Evolutionary conservation across 78 protist genomes (phyloP).

Genomic region (Monocercomonoides exilis): DNA sequence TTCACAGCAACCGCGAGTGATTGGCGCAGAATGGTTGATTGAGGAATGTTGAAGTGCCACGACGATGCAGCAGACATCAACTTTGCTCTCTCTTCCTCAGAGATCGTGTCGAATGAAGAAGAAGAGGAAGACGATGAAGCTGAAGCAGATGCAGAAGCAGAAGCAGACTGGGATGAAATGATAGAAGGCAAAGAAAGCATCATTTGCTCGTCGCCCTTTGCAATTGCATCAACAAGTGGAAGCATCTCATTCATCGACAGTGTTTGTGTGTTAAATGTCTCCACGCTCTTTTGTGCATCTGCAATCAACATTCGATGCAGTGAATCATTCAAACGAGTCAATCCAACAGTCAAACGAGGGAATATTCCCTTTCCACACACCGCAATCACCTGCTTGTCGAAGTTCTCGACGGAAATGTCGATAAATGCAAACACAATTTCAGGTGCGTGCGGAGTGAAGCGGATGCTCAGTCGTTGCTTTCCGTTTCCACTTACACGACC

Average conservation of each 20-base stretch:
- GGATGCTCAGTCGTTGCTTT: neutral
- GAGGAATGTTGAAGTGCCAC: neutral
- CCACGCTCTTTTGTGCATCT: too few relatives aligned
- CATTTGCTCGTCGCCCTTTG: too few relatives aligned
- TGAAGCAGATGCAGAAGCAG: too few relatives aligned
- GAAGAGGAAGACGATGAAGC: too few relatives aligned
- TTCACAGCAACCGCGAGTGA: neutral
- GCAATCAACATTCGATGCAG: neutral
- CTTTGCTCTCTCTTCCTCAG: too few relatives aligned
- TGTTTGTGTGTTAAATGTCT: too few relatives aligned
- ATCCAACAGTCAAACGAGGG: conserved; percentile 16
- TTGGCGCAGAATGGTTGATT: neutral
- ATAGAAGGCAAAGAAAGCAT: too few relatives aligned
- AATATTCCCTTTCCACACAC: conserved; percentile 33
- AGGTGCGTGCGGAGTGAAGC: neutral
- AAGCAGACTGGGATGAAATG: too few relatives aligned
- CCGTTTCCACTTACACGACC: neutral
- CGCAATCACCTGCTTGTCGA: conserved; percentile 34
- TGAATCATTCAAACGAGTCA: conserved; percentile 15
- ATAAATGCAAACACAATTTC: neutral
- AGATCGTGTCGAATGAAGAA: too few relatives aligned
- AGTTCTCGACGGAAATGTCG: conserved; percentile 41
- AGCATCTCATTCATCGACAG: too few relatives aligned
- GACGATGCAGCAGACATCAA: too few relatives aligned
- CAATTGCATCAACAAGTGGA: too few relatives aligned